phyloP scores from a whole-genome alignment of 805 yeast genomes.

The Wickerhamomyces hampshirensis region DNA sequence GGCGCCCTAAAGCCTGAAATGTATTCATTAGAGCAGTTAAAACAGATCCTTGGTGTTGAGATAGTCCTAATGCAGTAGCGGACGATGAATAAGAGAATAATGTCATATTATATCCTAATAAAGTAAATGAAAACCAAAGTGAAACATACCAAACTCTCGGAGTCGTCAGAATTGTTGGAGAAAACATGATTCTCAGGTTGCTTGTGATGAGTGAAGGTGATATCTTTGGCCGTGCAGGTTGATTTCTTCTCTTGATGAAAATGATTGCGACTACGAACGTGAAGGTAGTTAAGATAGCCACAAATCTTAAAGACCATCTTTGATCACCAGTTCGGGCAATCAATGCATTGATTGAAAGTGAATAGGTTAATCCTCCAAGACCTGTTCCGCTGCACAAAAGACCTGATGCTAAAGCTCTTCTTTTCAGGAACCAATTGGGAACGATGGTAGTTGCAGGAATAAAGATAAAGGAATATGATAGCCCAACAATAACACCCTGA shows the following conservation, averaged over 20 bases:
- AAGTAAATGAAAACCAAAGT: conserved; percentile 33
- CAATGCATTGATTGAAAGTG: conserved; percentile 38
- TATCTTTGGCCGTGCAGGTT: conserved; percentile 10
- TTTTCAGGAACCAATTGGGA: conserved; percentile 68
- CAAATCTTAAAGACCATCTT: conserved; percentile 44
- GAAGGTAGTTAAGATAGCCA: conserved; percentile 34
- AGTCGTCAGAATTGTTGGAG: conserved; percentile 23
- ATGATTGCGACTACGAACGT: conserved; percentile 33
- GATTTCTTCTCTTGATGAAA: conserved; percentile 30
- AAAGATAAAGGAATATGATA: conserved; percentile 45
- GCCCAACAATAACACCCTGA: conserved; percentile 61
- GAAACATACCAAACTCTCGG: conserved; percentile 27
- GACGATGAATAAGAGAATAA: conserved; percentile 42
- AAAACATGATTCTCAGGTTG: conserved; percentile 26
- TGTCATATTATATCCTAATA: conserved; percentile 38
- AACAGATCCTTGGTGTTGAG: conserved; percentile 38
- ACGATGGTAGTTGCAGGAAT: conserved; percentile 54
- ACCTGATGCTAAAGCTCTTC: conserved; percentile 50
- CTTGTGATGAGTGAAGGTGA: neutral
- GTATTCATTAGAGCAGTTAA: conserved; percentile 42
- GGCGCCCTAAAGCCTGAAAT: conserved; percentile 45
- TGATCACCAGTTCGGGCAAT: conserved; percentile 38
- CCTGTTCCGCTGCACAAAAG: conserved; percentile 46
- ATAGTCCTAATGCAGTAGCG: conserved; percentile 43
- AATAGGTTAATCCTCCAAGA: conserved; percentile 42